A percentile compares a stretch with the other conserved stretches of the same genome.
Evolutionary conservation across 73 alveolate species (phyloP).

Genomic region (Paramecium pentaurelia): DNA sequence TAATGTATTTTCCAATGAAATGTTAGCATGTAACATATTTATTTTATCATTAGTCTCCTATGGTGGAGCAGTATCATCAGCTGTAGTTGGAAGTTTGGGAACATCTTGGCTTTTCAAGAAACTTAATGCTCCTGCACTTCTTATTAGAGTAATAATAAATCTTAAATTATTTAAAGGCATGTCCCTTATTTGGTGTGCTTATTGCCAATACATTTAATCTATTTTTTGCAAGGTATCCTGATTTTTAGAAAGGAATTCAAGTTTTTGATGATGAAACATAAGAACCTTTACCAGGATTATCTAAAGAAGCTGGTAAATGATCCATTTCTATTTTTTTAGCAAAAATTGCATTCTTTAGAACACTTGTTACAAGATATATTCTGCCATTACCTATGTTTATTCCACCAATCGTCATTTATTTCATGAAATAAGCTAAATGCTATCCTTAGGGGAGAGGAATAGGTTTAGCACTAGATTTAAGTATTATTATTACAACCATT

Average conservation of each 20-base stretch:
- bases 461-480: not conserved
- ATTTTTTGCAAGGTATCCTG: conserved; percentile 21
- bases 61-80: conserved; percentile 42
- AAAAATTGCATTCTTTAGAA: conserved; percentile 15
- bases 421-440: not conserved
- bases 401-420: conserved; percentile 9
- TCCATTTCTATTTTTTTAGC: not conserved
- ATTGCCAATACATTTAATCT: conserved; percentile 28
- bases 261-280: conserved; percentile 37
- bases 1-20: not conserved
- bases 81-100: conserved; percentile 39
- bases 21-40: not conserved
- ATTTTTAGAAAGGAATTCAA: conserved; percentile 25
- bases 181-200: conserved; percentile 30
- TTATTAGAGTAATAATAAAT: not conserved
- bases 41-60: not conserved
- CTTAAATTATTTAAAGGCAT: not conserved
- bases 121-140: conserved; percentile 24
- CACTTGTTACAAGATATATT: conserved; percentile 19
- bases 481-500: not conserved
- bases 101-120: conserved; percentile 18
- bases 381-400: conserved; percentile 13
- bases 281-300: conserved; percentile 15
- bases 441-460: not conserved
- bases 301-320: conserved; percentile 2